Percentiles rank a stretch among this genome's conserved stretches.
phyloP scores from a whole-genome alignment of 257 asterid genomes.

The Salvia rosmarinus region DNA sequence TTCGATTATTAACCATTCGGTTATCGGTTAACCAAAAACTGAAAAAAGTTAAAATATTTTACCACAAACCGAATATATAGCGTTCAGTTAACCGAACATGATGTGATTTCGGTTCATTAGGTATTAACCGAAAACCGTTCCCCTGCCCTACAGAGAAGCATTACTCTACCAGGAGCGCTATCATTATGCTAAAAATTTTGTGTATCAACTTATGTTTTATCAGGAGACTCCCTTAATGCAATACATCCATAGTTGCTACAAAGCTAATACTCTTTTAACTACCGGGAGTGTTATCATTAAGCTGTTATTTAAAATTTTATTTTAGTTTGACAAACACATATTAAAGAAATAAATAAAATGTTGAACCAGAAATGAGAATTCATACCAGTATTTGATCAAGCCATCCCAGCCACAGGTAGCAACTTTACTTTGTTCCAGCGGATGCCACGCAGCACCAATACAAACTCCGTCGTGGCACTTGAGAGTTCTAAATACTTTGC shows the following conservation, averaged over 20 bases:
- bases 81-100: too few relatives aligned
- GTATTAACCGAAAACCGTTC: too few relatives aligned
- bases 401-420: constrained; percentile 99
- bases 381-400: constrained; percentile 96
- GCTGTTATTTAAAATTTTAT: background rate
- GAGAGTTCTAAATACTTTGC: constrained; percentile 92
- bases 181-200: constrained; percentile 4
- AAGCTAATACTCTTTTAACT: background rate
- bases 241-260: constrained; percentile 6
- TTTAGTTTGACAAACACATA: background rate
- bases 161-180: too few relatives aligned
- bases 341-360: constrained; percentile 5
- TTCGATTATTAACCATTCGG: too few relatives aligned
- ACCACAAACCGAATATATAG: too few relatives aligned
- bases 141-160: too few relatives aligned
- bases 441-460: constrained; percentile 95
- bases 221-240: constrained; percentile 18
- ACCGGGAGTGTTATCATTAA: too few relatives aligned
- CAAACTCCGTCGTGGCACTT: constrained; percentile 97
- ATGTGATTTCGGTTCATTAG: too few relatives aligned
- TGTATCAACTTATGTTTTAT: background rate
- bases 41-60: too few relatives aligned
- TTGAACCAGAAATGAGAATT: constrained; percentile 31
- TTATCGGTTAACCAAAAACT: too few relatives aligned
- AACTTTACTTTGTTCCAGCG: constrained; percentile 97